Base-by-base conservation (phyloP, 176 grass and related monocot genomes). In the Cymbopogon citratus region DNA sequence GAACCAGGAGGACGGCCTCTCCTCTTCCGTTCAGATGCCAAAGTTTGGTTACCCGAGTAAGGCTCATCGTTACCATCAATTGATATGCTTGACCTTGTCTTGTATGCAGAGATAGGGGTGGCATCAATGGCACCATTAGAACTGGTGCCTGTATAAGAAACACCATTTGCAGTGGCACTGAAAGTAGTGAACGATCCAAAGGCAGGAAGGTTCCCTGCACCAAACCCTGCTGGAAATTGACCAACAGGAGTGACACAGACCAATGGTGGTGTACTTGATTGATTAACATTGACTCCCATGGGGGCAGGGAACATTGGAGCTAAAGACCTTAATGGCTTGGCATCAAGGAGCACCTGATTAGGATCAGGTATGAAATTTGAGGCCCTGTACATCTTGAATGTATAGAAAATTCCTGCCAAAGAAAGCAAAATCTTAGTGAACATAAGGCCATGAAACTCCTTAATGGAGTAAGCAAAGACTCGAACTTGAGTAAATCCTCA, bases 281-380 rank as follows among this genome's bases (percentile, higher is more conserved):
- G 85, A 34, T 85, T 92, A 65, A 91, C 75, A 29, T 98, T 89
- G 74, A 87, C 86, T 54, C 95, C 92, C 74, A 98, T 86, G 25
- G 88, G 81, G 34, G 92, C 79, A 66, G 95, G 92, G 79, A 98
- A 95, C 95, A 98, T 98, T 59, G 95, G 95, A 73, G 95, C 81
- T 51, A 98, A 89, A 41, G 95, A 94, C 59, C 90, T 81, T 67
- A 98, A 84, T 25, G 95, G 95, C 36, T 91, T 98, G 40, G 66
- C 89, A 89, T 98, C 95, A 19, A 98, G 69, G 36, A 89, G 90
- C 63, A 90, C 90, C 83, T 88, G 85, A 86, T 91, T 64, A 81
- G 85, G 73, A 65, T 33, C 83, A 77, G 87, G 87, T 33, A 82
- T 78, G 66, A 89, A 89, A 77, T 72, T 48, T 5, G 16, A 67